Percentiles rank a stretch among this genome's conserved stretches.
phyloP scores from a whole-genome alignment of 2,329 filamentous ascomycete species.

The Colletotrichum sp. region DNA sequence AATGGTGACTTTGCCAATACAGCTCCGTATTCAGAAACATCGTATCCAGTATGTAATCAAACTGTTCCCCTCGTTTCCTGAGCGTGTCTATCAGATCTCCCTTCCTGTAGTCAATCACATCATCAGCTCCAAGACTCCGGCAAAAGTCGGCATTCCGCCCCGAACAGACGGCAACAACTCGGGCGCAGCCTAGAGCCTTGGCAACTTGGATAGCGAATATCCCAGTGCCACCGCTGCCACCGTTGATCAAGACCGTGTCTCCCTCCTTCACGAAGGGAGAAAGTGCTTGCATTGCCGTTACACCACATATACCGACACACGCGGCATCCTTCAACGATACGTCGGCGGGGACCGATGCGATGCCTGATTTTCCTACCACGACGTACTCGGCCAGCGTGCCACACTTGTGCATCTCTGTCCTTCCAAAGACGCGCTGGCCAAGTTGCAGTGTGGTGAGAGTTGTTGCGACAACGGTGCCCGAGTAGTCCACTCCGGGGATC shows the following conservation, averaged over 20 bases:
- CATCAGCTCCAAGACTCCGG: slow-evolving; percentile 37
- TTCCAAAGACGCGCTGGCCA: slow-evolving; percentile 50
- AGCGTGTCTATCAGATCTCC: slow-evolving; percentile 20
- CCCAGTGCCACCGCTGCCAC: slow-evolving; percentile 40
- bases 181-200: slow-evolving; percentile 30
- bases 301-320: slow-evolving; percentile 24
- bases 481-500: slow-evolving; percentile 54
- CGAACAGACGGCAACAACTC: slow-evolving; percentile 39
- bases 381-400: slow-evolving; percentile 51
- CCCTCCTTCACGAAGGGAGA: slow-evolving; percentile 39
- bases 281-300: slow-evolving; percentile 27
- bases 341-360: slow-evolving; percentile 43
- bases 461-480: slow-evolving; percentile 47
- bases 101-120: slow-evolving; percentile 38
- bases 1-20: slow-evolving; percentile 55
- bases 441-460: slow-evolving; percentile 30
- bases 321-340: slow-evolving; percentile 26
- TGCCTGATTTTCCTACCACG: slow-evolving; percentile 32
- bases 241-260: slow-evolving; percentile 51
- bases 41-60: slow-evolving; percentile 30
- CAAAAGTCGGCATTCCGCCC: slow-evolving; percentile 35
- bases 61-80: slow-evolving; percentile 12
- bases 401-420: slow-evolving; percentile 27
- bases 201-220: slow-evolving; percentile 42
- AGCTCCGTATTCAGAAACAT: slow-evolving; percentile 45